Base-by-base conservation (phyloP, 1,284 basidiomycete genomes). In the Apiotrichum siamense region DNA sequence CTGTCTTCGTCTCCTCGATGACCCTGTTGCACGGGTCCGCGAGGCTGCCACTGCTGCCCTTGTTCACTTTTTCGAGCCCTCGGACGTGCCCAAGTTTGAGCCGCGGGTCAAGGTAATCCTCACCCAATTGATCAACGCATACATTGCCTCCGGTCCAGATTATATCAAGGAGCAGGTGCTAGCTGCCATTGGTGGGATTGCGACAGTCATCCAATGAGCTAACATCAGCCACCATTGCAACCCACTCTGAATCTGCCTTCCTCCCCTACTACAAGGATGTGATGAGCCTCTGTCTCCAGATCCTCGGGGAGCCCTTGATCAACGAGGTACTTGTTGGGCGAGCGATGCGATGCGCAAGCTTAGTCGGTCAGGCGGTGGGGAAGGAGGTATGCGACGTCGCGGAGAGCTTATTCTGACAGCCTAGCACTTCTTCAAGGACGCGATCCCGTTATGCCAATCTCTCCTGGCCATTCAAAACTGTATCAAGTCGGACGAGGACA, bases 1-100 rank as follows among this genome's bases (percentile, higher is more conserved):
- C 0, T 76, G 88, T 35, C 83, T 89, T 55, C 82, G 81, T 0
- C 79, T 87, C 0, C 77, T 90, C 3, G 82, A 86, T 60, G 87
- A 86, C 47, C 83, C 83, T 4, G 85, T 88, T 63, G 77, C 85
- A 40, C 74, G 88, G 26, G 87, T 91, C 0, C 86, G 88, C 55
- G 78, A 86, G 0, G 88, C 91, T 60, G 86, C 88, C 0, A 86
- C 87, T 0, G 84, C 88, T 0, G 86, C 86, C 0, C 77, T 90
- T n/a, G 87, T 89, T 64, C 90, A 90, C 69, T 90, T 90, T 72
- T 91, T 86, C 70, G 85, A 89, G 66, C 85, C 85, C 33, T 84
- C 86, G 27, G 83, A 82, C 58, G 78, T 81, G n/a, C 79, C 84
- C 18, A 82, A 80, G 0, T 79, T 88, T 3, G 62, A 84, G 1